phyloP scores from a whole-genome alignment of 1,284 basidiomycete species.

The Chiua sp. region DNA sequence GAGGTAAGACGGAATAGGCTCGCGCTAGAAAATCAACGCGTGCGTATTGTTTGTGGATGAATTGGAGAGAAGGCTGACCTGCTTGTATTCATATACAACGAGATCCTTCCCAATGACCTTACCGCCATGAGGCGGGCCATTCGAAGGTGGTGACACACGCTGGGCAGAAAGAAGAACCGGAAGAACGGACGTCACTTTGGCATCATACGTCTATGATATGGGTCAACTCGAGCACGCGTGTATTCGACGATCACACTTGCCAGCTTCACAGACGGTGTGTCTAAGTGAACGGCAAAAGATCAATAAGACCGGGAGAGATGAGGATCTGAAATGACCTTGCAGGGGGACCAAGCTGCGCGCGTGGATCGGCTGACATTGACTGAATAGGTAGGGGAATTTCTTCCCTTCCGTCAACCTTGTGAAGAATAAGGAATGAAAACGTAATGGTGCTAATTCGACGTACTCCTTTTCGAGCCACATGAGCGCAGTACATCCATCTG shows the following conservation, averaged over 20 bases:
- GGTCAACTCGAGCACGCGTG: slow-evolving; percentile 3
- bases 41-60: not conserved
- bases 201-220: slow-evolving; percentile 71
- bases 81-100: slow-evolving; percentile 71
- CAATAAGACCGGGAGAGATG: not conserved
- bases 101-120: slow-evolving; percentile 73
- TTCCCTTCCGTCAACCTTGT: slow-evolving; percentile 90
- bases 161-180: slow-evolving; percentile 88
- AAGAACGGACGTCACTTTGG: slow-evolving; percentile 75
- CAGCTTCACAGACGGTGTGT: slow-evolving; percentile 75
- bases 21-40: slow-evolving; percentile 51
- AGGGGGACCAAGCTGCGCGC: slow-evolving; percentile 81
- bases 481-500: slow-evolving; percentile 81
- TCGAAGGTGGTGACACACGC: slow-evolving; percentile 73
- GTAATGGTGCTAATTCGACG: slow-evolving; percentile 20
- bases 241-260: slow-evolving; percentile 42
- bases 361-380: slow-evolving; percentile 94
- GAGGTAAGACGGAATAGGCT: slow-evolving; percentile 87
- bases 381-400: slow-evolving; percentile 89
- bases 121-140: slow-evolving; percentile 69
- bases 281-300: slow-evolving; percentile 44
- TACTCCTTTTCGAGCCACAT: slow-evolving; percentile 93
- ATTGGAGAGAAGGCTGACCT: slow-evolving; percentile 49
- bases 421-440: not conserved
- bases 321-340: slow-evolving; percentile 61